Conservation (phyloP, 2,329 filamentous ascomycete genomes). For the Sporothrix phasma region DNA sequence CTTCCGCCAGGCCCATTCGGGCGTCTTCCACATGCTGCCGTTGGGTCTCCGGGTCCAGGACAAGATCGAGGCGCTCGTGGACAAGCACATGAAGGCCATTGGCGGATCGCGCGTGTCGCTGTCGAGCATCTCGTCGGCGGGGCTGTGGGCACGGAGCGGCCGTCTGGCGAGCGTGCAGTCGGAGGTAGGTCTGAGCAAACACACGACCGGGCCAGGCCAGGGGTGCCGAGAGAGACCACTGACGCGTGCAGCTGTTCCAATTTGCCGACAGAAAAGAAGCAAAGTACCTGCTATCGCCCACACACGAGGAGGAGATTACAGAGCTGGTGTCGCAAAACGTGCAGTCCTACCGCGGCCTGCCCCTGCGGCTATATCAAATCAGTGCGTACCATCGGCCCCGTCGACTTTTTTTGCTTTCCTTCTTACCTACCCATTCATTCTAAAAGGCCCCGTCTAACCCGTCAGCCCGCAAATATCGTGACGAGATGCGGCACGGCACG, state of each 20-base stretch:
- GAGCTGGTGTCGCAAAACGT: constrained; percentile 61
- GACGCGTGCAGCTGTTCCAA: constrained; percentile 55
- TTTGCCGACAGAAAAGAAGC: constrained; percentile 69
- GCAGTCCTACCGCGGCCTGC: constrained; percentile 76
- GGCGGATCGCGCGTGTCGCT: constrained; percentile 77
- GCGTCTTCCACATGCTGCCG: constrained; percentile 86
- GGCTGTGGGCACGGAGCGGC: constrained; percentile 75
- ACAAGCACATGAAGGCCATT: constrained; percentile 74
- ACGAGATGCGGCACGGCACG: constrained; percentile 80
- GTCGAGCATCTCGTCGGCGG: constrained; percentile 76
- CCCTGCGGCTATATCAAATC: constrained; percentile 82
- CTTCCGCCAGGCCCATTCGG: constrained; percentile 68
- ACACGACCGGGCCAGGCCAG: background rate
- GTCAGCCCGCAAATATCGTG: constrained; percentile 79
- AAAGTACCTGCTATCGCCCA: constrained; percentile 72
- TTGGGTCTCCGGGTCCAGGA: constrained; percentile 78
- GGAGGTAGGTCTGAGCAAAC: constrained; percentile 48
- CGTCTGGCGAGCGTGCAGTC: constrained; percentile 60
- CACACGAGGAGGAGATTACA: constrained; percentile 96
- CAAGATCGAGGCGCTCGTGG: constrained; percentile 76
- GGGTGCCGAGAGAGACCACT: constrained; percentile 15
- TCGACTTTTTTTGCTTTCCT: no score
- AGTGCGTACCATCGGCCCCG: no score
- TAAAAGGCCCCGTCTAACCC: background rate
- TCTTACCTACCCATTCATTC: no score